Percentiles rank a stretch among this genome's conserved stretches.
Evolutionary conservation across 495 filamentous ascomycete species (phyloP).

Genomic region (Baudoinia panamericana): DNA sequence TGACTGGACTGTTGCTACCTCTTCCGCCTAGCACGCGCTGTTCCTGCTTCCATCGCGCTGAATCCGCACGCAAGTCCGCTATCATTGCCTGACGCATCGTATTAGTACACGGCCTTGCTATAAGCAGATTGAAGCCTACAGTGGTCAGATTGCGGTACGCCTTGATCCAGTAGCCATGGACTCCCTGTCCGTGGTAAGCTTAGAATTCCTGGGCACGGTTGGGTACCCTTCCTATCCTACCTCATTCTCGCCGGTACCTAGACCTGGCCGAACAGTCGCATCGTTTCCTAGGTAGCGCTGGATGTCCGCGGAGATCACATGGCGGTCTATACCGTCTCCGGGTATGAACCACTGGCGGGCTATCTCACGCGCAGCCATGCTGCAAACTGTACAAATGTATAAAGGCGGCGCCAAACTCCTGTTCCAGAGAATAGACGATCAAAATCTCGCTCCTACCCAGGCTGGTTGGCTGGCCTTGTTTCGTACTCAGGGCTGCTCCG

Average conservation of each 20-base stretch:
- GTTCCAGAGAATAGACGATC: too few relatives aligned
- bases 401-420: too few relatives aligned
- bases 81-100: conserved; percentile 69
- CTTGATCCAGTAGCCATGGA: conserved; percentile 69
- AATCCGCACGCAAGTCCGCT: conserved; percentile 71
- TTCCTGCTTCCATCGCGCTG: conserved; percentile 65
- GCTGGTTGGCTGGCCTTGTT: too few relatives aligned
- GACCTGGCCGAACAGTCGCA: conserved; percentile 75
- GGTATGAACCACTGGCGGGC: conserved; percentile 50
- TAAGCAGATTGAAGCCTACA: conserved; percentile 51
- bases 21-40: conserved; percentile 9
- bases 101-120: too few relatives aligned
- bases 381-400: too few relatives aligned
- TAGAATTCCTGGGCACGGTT: neutral
- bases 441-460: too few relatives aligned
- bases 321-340: conserved; percentile 78
- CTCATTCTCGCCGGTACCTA: conserved; percentile 42
- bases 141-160: conserved; percentile 78
- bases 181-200: conserved; percentile 41
- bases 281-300: conserved; percentile 89
- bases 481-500: too few relatives aligned
- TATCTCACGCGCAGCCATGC: conserved; percentile 14
- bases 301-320: conserved; percentile 90
- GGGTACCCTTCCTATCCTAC: conserved; percentile 37
- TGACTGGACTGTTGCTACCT: conserved; percentile 15